Evolutionary conservation across 306 rosid genomes (phyloP).

Genomic region (Astragalus glycyphyllos): DNA sequence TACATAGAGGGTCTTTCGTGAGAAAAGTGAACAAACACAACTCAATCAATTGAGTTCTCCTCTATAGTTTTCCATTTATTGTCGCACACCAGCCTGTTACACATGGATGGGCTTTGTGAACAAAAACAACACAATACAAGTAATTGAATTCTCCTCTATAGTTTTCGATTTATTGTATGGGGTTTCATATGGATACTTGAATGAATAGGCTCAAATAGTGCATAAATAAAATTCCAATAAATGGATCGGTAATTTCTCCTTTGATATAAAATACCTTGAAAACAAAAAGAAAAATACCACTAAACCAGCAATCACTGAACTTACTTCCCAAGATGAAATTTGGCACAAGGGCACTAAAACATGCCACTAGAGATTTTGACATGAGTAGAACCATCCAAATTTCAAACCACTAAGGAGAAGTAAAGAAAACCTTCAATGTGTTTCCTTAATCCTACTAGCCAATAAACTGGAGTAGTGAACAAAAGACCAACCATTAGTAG

Average conservation of each 20-base stretch:
- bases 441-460: constrained; percentile 75
- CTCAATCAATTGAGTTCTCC: no score
- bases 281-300: constrained; percentile 97
- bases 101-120: no score
- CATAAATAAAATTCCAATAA: constrained; percentile 80
- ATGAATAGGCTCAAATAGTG: constrained; percentile 72
- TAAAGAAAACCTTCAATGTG: constrained; percentile 67
- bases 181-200: constrained; percentile 79
- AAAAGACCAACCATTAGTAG: constrained; percentile 57
- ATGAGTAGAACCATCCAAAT: constrained; percentile 75
- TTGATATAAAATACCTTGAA: constrained; percentile 87
- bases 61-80: no score
- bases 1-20: no score
- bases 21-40: no score
- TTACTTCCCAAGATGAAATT: constrained; percentile 81
- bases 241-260: constrained; percentile 69
- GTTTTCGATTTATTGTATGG: no score
- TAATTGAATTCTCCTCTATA: no score
- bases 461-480: constrained; percentile 69
- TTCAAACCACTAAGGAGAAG: constrained; percentile 67
- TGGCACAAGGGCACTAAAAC: constrained; percentile 94
- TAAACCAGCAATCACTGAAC: constrained; percentile 82
- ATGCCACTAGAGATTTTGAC: constrained; percentile 90
- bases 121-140: no score
- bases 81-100: no score